These are phyloP conservation scores for Cutaneotrichosporon sp. DNA, from an alignment of 1,284 basidiomycete species.

Conservation along the genomic window DNA sequence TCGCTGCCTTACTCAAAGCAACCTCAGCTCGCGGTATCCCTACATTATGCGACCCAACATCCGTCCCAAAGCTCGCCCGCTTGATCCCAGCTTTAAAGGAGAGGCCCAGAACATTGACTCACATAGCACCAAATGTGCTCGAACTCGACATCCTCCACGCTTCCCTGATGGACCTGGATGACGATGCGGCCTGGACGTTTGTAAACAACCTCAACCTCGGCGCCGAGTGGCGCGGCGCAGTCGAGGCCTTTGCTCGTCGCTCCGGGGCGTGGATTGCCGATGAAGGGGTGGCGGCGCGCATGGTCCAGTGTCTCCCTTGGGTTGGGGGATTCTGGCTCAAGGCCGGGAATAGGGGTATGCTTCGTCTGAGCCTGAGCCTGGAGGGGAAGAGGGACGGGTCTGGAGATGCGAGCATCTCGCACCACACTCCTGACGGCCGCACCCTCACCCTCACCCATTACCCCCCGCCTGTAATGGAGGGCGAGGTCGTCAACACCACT, in stretches of 20 bases:
- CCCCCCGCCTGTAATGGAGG: conserved; percentile 59
- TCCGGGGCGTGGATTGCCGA: conserved; percentile 11
- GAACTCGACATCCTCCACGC: conserved; percentile 71
- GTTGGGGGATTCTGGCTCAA: conserved; percentile 79
- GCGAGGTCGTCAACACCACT: conserved; percentile 70
- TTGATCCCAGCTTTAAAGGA: conserved; percentile 66
- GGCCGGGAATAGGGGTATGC: conserved; percentile 62
- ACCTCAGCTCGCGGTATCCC: conserved; percentile 24
- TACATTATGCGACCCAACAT: conserved; percentile 73
- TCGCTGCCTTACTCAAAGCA: conserved; percentile 58
- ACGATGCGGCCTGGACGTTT: conserved; percentile 32
- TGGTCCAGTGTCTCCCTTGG: conserved; percentile 73
- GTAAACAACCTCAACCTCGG: conserved; percentile 65
- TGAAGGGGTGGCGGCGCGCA: conserved; percentile 72
- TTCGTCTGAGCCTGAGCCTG: conserved; percentile 51
- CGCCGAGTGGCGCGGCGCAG: conserved; percentile 63
- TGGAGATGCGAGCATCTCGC: conserved; percentile 45
- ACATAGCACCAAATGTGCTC: conserved; percentile 73
- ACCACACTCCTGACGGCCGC: conserved; percentile 29
- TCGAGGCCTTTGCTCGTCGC: conserved; percentile 56
- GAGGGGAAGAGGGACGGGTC: conserved; percentile 46
- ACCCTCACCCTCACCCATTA: conserved; percentile 68
- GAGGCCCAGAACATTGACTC: conserved; percentile 57
- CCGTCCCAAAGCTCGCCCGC: conserved; percentile 69
- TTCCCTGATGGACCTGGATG: conserved; percentile 9